Evolutionary conservation across 306 rosid species (phyloP), one percentile per base, ranked within the genome.

Genomic region (Mucuna pruriens): DNA sequence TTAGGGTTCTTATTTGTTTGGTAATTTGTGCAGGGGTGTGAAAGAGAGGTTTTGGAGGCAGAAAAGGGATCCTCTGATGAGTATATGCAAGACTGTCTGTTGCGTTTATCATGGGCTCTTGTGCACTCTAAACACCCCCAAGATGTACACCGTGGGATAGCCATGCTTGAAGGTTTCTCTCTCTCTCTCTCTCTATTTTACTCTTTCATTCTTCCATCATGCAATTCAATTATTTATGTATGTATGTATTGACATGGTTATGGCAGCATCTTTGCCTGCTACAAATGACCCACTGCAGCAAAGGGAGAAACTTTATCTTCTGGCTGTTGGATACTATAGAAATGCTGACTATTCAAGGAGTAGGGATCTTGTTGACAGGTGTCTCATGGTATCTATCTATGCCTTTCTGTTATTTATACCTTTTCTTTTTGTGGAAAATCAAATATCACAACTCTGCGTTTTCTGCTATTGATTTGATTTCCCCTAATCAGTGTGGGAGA

Each of bases 51-150:
- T 57, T 87, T 90, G 12, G 93, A 87, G 57, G 97, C 92, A 15
- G 88, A 77, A 46, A 87, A 88, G n/a, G 82, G 84, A 77, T 81
- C 94, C 46, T 77, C 90, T 54, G 88, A 86, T 75, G 94, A 94
- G 20, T 2, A 66, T 0, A 15, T 90, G 88, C 81, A 91, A 71
- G 97, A 94, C 39, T 85, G 89, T 86, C 80, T 94, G 45, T 23
- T 90, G 92, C 98, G 97, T 39, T 82, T 94, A 58, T 91, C 98
- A 15, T 92, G 98, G 98, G 91, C 98, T 54, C 98, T 94, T 86
- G 97, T 94, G 77, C 98, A 94, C 90, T 92, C 98, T 0, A 88
- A 90, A 76, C 91, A 83, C 2, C 84, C 93, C 0, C 88, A 91
- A 75, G 97, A 94, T 83, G 93, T 91, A 9, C 97, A 91, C 60